Percentiles rank a stretch among this genome's conserved stretches.
Conservation (phyloP, 2,329 filamentous ascomycete species). For the Emergomyces africanus region DNA sequence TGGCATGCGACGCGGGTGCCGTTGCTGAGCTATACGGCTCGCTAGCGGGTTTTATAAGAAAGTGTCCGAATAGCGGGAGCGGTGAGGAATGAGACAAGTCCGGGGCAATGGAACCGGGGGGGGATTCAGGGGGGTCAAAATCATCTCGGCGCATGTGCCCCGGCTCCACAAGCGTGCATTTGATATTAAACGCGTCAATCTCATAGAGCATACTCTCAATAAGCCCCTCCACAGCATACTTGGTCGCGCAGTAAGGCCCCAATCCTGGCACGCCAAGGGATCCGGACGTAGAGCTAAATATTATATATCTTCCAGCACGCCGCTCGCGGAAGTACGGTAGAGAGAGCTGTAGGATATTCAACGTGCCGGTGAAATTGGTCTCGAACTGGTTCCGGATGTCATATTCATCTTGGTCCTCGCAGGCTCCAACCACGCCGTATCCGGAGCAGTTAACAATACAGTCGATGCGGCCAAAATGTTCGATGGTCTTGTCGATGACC, state of each 20-base stretch:
- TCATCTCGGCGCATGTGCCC: slow-evolving; percentile 82
- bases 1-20: slow-evolving; percentile 76
- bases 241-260: slow-evolving; percentile 90
- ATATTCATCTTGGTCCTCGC: slow-evolving; percentile 92
- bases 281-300: slow-evolving; percentile 87
- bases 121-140: slow-evolving; percentile 9
- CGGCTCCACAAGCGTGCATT: slow-evolving; percentile 84
- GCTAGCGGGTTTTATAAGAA: slow-evolving; percentile 74
- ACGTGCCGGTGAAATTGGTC: slow-evolving; percentile 91
- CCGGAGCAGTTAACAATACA: slow-evolving; percentile 89
- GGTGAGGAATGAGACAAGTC: slow-evolving; percentile 31
- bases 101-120: background rate
- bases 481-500: slow-evolving; percentile 57
- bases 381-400: slow-evolving; percentile 94
- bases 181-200: slow-evolving; percentile 81
- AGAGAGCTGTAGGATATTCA: slow-evolving; percentile 84
- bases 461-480: slow-evolving; percentile 69
- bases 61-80: slow-evolving; percentile 78
- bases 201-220: slow-evolving; percentile 97
- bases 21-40: slow-evolving; percentile 66
- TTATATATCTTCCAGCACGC: slow-evolving; percentile 67
- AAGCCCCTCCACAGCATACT: slow-evolving; percentile 90
- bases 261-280: slow-evolving; percentile 87
- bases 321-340: slow-evolving; percentile 77
- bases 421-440: slow-evolving; percentile 89